Base-by-base conservation (phyloP, 1,139 yeast genomes). In the Entelexis sorbosivorans region DNA sequence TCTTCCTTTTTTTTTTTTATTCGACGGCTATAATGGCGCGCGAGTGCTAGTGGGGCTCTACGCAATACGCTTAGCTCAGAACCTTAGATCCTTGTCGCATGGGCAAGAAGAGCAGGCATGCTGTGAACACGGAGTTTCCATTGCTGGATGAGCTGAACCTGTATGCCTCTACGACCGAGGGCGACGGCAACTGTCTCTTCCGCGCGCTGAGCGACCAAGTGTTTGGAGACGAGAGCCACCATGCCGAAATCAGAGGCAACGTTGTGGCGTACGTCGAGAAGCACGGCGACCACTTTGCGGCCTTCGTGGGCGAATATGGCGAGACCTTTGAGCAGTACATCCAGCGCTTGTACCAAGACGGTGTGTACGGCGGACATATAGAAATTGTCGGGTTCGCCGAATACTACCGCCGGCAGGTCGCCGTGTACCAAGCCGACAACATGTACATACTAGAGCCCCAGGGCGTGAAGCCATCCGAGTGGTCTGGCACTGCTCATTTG, bases 161-260 rank as follows among this genome's bases (percentile, higher is more conserved):
- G 9, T 69, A 68, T 55, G 71, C 72, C 1, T 58, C 69, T 8
- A 60, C 66, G 11, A 69, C 69, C 36, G 60, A 61, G 19, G 73
- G 73, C 11, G 74, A 70, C 49, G 74, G 74, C 24, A 70, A 70
- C 61, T 70, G 74, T 54, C 57, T 70, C 29, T 70, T 70, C 54
- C 63, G 74, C n/a, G 67, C 73, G 0, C 53, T 70, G 38, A 63
- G 71, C 16, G 74, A 70, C 56, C 74, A 70, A 56, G 52, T 62
- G 24, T 66, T 61, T 46, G 73, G 73, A 14, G 69, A 68, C 48
- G 65, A 64, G 11, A 64, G 65, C 1, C 60, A 58, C 14, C 66
- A 68, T 47, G 58, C 53, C 11, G 62, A 61, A 50, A 56, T 70
- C 28, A 63, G 74, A 1, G 53, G 56, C 2, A 59, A 56, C 14